Evolutionary conservation across 441 rosid species (phyloP), one percentile per base, ranked within the genome.

Genomic region (Gossypium davidsonii): DNA sequence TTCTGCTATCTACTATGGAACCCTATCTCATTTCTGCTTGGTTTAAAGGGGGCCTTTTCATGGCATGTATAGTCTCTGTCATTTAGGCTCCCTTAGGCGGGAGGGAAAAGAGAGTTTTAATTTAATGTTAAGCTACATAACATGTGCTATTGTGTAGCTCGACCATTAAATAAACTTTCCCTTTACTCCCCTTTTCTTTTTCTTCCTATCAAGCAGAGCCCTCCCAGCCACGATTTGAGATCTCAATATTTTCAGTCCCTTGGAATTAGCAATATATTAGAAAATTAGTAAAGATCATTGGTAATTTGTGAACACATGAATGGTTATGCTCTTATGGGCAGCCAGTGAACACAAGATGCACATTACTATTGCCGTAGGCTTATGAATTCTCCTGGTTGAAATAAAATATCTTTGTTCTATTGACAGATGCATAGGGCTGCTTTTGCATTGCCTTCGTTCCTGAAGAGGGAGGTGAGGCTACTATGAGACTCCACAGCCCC

Each of bases 351-450:
- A 23, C 23, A 21, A 57, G 21, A 21, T 39, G 53, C 21, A 58
- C 23, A 44, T 5, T 44, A 44, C 8, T 20, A 23, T 49, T 25
- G 25, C 46, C 8, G 44, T 23, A 26, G 44, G 21, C 6, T 17
- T 44, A 23, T 48, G 8, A 60, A 61, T 49, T 7, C n/a, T 39
- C 52, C 10, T 46, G 48, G 25, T 58, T 52, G 39, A 23, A 26
- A 26, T 67, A 6, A n/a, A 25, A 57, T 57, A 28, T 55, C 6
- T 20, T 12, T 53, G 1, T 74, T 70, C 37, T 25, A 4, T 79
- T 28, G 57, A 79, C 94, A 94, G 99, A 84, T 92, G 82, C 99
- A 92, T 76, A 74, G 85, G 2, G 99, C 99, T 12, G 94, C 99
- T 3, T 91, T 91, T 73, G 93, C 92, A 8, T 77, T 91, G 87